These are phyloP conservation scores for Pulveroboletus sp. DNA, from an alignment of 768 basidiomycete species.

Conservation along the genomic window DNA sequence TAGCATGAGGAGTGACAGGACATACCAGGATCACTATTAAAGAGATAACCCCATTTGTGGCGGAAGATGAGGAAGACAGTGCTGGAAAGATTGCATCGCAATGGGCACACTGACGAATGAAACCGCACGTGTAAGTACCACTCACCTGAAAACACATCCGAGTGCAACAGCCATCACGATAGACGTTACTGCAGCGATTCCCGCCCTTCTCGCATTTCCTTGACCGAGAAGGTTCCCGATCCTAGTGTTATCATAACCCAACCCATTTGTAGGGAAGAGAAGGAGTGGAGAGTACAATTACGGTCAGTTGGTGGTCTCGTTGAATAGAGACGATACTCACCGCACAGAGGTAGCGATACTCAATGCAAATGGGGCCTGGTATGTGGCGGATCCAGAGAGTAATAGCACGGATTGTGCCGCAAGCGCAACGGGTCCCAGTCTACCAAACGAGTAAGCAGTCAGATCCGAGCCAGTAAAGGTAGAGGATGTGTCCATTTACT, in stretches of 20 bases:
- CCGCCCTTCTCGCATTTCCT: constrained; percentile 66
- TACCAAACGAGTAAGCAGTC: constrained; percentile 27
- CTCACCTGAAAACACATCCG: constrained; percentile 63
- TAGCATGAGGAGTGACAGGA: not conserved
- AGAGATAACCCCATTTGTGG: constrained; percentile 64
- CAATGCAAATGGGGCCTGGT: constrained; percentile 80
- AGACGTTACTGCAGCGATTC: constrained; percentile 57
- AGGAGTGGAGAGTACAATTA: not conserved
- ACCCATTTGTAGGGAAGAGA: not conserved
- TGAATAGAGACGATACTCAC: constrained; percentile 34
- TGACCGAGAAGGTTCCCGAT: constrained; percentile 90
- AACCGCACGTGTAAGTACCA: not conserved
- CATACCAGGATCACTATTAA: constrained; percentile 64
- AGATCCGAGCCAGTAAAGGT: not conserved
- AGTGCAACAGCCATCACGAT: constrained; percentile 62
- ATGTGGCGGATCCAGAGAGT: constrained; percentile 69
- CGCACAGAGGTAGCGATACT: constrained; percentile 83
- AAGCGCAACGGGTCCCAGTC: constrained; percentile 73
- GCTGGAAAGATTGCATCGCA: constrained; percentile 28
- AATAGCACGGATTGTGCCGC: constrained; percentile 88
- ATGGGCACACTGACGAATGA: not conserved
- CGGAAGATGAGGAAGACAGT: constrained; percentile 56
- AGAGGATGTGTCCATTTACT: constrained; percentile 30
- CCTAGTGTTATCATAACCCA: constrained; percentile 31
- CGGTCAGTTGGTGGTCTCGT: not conserved